A percentile compares a stretch with the other conserved stretches of the same genome.
Conservation (phyloP, 257 asterid species). For the Solanum sejunctum region DNA sequence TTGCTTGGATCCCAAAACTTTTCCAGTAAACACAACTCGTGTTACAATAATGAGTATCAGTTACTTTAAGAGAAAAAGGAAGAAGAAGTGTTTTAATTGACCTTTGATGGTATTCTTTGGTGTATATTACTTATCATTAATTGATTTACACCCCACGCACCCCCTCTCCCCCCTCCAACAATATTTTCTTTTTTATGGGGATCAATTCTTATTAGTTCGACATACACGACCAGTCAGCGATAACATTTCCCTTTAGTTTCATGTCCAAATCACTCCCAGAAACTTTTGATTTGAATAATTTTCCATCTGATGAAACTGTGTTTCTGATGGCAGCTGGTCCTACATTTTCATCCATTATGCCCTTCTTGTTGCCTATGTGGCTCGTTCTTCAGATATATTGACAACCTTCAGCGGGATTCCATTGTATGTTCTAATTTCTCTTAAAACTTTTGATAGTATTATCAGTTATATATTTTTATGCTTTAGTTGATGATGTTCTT, state of each 20-base stretch:
- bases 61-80: not conserved
- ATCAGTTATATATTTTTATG: not conserved
- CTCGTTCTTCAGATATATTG: slow-evolving; percentile 88
- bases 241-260: not conserved
- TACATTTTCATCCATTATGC: slow-evolving; percentile 90
- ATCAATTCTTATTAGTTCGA: not conserved
- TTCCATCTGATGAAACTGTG: slow-evolving; percentile 11
- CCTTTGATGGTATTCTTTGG: not conserved
- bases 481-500: not conserved
- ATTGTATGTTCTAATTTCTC: slow-evolving; percentile 25
- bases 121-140: not conserved
- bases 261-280: not conserved
- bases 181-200: not conserved
- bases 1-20: not conserved
- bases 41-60: not conserved
- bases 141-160: not conserved
- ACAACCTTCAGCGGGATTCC: slow-evolving; percentile 76
- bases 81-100: not conserved
- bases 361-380: slow-evolving; percentile 90
- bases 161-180: not conserved
- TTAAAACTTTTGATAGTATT: not conserved
- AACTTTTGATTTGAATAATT: not conserved
- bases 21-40: not conserved
- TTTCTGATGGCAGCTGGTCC: slow-evolving; percentile 72
- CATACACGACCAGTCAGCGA: not conserved